Evolutionary conservation across 2,329 filamentous ascomycete genomes (phyloP).

Genomic region (Aspergillus chevalieri): DNA sequence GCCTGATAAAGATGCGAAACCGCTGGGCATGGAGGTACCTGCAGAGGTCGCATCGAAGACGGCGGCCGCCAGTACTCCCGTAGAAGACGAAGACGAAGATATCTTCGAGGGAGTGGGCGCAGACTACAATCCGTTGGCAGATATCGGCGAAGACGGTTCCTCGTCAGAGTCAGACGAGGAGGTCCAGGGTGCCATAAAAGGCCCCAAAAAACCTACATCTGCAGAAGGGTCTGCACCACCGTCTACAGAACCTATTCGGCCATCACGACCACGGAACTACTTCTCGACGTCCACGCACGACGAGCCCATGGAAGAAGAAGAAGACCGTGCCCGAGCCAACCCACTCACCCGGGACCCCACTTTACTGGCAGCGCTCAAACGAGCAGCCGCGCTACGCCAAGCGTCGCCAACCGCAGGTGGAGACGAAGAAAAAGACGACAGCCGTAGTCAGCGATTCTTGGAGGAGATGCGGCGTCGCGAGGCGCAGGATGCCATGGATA

Average conservation of each 20-base stretch:
- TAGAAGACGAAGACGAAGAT: constrained; percentile 50
- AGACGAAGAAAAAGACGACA: constrained; percentile 53
- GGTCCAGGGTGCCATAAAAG: constrained; percentile 21
- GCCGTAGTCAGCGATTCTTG: constrained; percentile 68
- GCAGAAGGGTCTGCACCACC: background rate
- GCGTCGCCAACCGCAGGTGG: constrained; percentile 39
- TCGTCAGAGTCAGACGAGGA: constrained; percentile 38
- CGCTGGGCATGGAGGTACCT: constrained; percentile 48
- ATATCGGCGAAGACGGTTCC: constrained; percentile 44
- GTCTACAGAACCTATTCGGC: constrained; percentile 4
- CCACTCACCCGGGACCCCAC: constrained; percentile 63
- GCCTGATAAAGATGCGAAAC: constrained; percentile 41
- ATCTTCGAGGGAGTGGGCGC: constrained; percentile 58
- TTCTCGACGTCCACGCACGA: constrained; percentile 39
- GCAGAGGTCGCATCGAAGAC: constrained; percentile 33
- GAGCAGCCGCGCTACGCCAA: constrained; percentile 61
- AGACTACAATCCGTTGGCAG: constrained; percentile 56
- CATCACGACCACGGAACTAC: constrained; percentile 42
- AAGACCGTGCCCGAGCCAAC: constrained; percentile 33
- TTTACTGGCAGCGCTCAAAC: constrained; percentile 77
- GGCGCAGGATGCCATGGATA: constrained; percentile 77
- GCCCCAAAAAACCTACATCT: background rate
- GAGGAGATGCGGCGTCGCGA: constrained; percentile 51
- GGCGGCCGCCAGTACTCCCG: constrained; percentile 19
- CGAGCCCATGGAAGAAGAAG: constrained; percentile 45